Conservation (phyloP, 1,284 basidiomycete species). For the Earliella scabrosa region DNA sequence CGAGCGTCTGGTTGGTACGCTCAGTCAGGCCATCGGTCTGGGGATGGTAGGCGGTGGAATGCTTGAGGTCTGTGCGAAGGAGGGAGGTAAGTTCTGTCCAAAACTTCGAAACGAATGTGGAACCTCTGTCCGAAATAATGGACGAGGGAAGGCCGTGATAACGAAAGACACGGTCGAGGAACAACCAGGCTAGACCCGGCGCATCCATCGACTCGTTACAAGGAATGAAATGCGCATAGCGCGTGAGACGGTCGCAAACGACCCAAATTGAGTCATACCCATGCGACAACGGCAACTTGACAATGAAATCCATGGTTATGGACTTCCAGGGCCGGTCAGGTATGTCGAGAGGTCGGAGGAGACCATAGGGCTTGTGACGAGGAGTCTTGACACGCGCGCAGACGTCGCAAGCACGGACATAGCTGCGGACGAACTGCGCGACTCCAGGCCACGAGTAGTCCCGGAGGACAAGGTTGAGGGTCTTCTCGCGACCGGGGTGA, state of each 20-base stretch:
- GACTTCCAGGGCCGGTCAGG: constrained; percentile 35
- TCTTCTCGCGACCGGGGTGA: neutral
- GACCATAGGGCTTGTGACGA: constrained; percentile 32
- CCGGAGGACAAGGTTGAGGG: neutral
- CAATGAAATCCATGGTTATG: constrained; percentile 44
- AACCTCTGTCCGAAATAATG: constrained; percentile 48
- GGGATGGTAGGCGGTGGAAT: constrained; percentile 38
- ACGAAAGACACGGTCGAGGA: constrained; percentile 11
- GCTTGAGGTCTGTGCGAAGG: constrained; percentile 25
- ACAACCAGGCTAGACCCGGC: constrained; percentile 36
- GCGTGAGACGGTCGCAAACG: constrained; percentile 20
- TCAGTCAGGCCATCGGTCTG: constrained; percentile 46
- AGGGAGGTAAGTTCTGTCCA: constrained; percentile 43
- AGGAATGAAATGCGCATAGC: constrained; percentile 19
- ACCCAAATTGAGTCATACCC: constrained; percentile 42
- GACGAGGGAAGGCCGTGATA: constrained; percentile 41
- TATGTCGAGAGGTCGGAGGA: constrained; percentile 28
- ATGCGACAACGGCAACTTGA: constrained; percentile 35
- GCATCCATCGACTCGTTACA: constrained; percentile 30
- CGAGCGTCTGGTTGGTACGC: constrained; percentile 33
- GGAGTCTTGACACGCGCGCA: constrained; percentile 33
- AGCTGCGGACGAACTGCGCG: neutral
- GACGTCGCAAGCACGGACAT: constrained; percentile 25
- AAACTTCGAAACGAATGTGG: constrained; percentile 44
- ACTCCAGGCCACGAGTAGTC: neutral